Base-by-base conservation (phyloP, 2,329 filamentous ascomycete genomes). In the Xylaria sp. region DNA sequence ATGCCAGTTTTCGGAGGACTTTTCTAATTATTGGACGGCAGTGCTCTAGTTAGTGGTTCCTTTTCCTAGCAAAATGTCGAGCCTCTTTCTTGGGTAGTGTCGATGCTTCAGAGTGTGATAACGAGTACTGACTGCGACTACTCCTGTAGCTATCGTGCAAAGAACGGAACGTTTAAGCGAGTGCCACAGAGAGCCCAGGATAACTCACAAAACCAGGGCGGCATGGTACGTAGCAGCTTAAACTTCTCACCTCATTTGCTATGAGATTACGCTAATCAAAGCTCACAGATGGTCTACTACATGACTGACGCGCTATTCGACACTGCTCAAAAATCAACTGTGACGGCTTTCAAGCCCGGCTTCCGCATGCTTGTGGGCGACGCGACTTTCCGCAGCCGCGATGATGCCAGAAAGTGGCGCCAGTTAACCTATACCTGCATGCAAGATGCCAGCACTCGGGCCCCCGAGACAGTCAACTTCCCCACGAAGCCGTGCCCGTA, bases 311-410 rank as follows among this genome's bases (percentile, higher is more conserved):
- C 80, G 10, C 76, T 82, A 9, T 77, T 80, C 70, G 78, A 80
- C 72, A 80, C 79, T 28, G 78, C 80, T 58, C 75, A 81, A 71
- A 75, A 69, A 46, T 79, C 77, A 3, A 79, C 77, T 7, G 82
- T 83, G 18, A 83, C 82, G 1, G 82, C 82, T 23, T 84, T 84
- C 78, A 82, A 83, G 76, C 79, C 81, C 70, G 86, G 79, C 31
- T 85, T 85, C 78, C 82, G 83, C 70, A 84, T 85, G 83, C 80
- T 85, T 18, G 80, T 83, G 54, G 83, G 83, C 68, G 80, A 85
- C 69, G 75, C 80, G 20, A 73, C 75, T 4, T 79, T 75, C 77
- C 73, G 75, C 8, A 76, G 73, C 68, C 78, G 79, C 43, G 78
- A 80, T 2, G 66, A 80, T 23, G 73, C 79, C 4, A 65, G 77